These are phyloP conservation scores for Rheum nobile DNA, from an alignment of 148 eudicot genomes.

Conservation along the genomic window DNA sequence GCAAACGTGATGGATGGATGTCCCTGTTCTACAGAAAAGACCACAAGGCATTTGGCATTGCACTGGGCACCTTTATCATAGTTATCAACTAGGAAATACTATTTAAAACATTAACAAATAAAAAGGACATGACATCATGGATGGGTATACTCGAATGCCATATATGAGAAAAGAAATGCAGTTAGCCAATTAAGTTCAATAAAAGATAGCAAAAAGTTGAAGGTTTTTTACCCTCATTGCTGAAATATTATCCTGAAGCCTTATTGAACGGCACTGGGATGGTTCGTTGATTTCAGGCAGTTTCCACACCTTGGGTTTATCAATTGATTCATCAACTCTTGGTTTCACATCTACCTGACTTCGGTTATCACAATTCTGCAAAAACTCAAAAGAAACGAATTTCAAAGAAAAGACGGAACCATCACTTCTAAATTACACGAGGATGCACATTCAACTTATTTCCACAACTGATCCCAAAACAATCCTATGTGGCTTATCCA, in stretches of 20 bases:
- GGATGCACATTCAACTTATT: neutral
- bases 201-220: neutral
- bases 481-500: neutral
- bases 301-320: slow-evolving; percentile 65
- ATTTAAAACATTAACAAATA: neutral
- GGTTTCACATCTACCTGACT: slow-evolving; percentile 54
- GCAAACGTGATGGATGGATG: neutral
- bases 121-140: neutral
- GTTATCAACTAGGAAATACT: neutral
- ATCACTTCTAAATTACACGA: neutral
- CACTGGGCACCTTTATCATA: neutral
- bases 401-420: neutral
- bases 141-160: neutral
- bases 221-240: slow-evolving; percentile 43
- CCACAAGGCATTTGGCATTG: neutral
- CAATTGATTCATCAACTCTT: slow-evolving; percentile 53
- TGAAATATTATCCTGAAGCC: slow-evolving; percentile 63
- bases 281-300: slow-evolving; percentile 54
- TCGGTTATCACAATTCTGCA: slow-evolving; percentile 59
- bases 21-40: neutral
- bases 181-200: neutral
- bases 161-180: neutral
- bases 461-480: neutral
- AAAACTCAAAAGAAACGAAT: slow-evolving; percentile 5
- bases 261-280: slow-evolving; percentile 69